A percentile compares a stretch with the other conserved stretches of the same genome.
phyloP scores from a whole-genome alignment of 1,139 yeast species.

The Chernovozyma aurita region DNA sequence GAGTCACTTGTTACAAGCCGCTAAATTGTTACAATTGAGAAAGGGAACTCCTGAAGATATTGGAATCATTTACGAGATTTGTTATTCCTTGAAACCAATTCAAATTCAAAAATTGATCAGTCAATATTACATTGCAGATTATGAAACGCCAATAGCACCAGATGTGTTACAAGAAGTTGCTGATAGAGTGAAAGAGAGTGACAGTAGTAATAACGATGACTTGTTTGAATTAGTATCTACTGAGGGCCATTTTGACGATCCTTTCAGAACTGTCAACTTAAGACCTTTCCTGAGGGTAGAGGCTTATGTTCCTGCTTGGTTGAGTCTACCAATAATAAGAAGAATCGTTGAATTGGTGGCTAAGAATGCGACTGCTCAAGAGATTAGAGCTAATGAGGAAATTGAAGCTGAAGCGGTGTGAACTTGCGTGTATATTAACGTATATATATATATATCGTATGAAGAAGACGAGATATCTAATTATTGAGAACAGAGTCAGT shows the following conservation, averaged over 20 bases:
- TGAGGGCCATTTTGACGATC: slow-evolving; percentile 82
- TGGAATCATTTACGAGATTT: slow-evolving; percentile 88
- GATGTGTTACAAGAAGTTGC: slow-evolving; percentile 83
- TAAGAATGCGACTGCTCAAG: slow-evolving; percentile 59
- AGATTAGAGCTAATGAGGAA: slow-evolving; percentile 14
- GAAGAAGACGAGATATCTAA: background rate
- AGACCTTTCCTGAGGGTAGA: slow-evolving; percentile 88
- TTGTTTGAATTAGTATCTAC: slow-evolving; percentile 67
- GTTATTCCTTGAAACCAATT: slow-evolving; percentile 89
- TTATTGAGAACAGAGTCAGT: background rate
- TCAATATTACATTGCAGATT: slow-evolving; percentile 89
- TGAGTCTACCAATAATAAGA: slow-evolving; percentile 83
- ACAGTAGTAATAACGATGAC: slow-evolving; percentile 54
- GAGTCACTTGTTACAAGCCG: slow-evolving; percentile 88
- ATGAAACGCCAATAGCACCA: slow-evolving; percentile 89
- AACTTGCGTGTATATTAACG: background rate
- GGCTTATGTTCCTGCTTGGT: slow-evolving; percentile 95
- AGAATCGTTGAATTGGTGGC: slow-evolving; percentile 89
- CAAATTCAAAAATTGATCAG: slow-evolving; percentile 91
- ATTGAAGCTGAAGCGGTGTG: slow-evolving; percentile 10
- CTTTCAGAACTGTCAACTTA: slow-evolving; percentile 80
- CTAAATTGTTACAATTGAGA: slow-evolving; percentile 86
- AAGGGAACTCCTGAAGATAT: slow-evolving; percentile 89
- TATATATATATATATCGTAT: background rate
- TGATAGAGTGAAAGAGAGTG: slow-evolving; percentile 69